phyloP scores from a whole-genome alignment of 169 alveolate genomes.

The Eimeria zaria region DNA sequence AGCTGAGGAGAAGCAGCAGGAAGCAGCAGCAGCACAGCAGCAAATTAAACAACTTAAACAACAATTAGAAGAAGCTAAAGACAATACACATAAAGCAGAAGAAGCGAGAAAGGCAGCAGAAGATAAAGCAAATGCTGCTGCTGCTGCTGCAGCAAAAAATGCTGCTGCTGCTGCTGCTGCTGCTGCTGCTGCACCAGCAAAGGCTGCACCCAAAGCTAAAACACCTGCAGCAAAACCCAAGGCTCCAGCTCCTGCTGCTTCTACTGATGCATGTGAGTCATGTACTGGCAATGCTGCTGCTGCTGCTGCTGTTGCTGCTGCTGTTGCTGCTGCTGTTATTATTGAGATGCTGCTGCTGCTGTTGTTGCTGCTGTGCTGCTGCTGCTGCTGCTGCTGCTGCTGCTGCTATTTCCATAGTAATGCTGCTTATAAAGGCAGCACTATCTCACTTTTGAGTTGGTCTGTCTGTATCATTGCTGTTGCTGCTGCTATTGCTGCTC shows the following conservation, averaged over 20 bases:
- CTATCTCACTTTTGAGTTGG: too few relatives aligned
- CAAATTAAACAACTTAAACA: background rate
- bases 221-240: background rate
- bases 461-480: too few relatives aligned
- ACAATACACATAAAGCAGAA: background rate
- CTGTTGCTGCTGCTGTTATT: constrained; percentile 29
- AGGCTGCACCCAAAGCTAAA: background rate
- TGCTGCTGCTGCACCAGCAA: background rate
- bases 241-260: background rate
- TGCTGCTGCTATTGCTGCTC: too few relatives aligned
- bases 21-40: background rate
- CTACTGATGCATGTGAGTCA: background rate
- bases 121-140: background rate
- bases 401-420: background rate
- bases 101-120: background rate
- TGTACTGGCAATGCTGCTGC: background rate
- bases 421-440: too few relatives aligned
- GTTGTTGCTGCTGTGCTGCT: constrained; percentile 34
- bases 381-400: background rate
- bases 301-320: constrained; percentile 53
- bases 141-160: background rate
- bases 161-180: constrained; percentile 35
- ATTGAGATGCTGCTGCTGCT: constrained; percentile 2
- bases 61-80: background rate
- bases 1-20: constrained; percentile 33